phyloP scores from a whole-genome alignment of 2,329 filamentous ascomycete genomes.

The Penicillium sp. region DNA sequence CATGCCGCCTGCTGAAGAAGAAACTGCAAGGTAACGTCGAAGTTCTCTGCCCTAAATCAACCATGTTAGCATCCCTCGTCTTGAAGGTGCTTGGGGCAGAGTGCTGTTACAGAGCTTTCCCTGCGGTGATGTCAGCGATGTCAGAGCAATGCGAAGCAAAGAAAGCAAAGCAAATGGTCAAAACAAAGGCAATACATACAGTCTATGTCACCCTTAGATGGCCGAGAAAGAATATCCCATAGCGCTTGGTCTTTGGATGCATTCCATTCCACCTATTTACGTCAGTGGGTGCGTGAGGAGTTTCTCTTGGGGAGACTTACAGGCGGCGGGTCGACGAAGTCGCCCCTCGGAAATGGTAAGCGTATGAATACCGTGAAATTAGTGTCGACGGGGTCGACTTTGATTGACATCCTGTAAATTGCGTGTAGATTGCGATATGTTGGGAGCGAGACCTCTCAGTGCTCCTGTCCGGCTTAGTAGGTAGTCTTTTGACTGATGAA shows the following conservation, averaged over 20 bases:
- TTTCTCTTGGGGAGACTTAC: constrained; percentile 43
- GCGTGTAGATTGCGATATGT: constrained; percentile 4
- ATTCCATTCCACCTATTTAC: constrained; percentile 71
- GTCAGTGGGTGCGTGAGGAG: constrained; percentile 13
- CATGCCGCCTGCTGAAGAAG: constrained; percentile 87
- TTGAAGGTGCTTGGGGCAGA: neutral
- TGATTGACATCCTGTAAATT: constrained; percentile 10
- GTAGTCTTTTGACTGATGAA: neutral
- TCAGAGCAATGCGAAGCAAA: neutral
- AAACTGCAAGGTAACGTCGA: constrained; percentile 79
- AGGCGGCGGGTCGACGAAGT: constrained; percentile 82
- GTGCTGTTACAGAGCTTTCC: constrained; percentile 60
- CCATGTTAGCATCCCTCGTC: constrained; percentile 3
- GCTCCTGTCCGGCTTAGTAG: neutral
- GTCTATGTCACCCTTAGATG: constrained; percentile 72
- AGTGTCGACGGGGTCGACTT: constrained; percentile 5
- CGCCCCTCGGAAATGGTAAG: constrained; percentile 75
- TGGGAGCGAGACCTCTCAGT: neutral
- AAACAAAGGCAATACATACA: constrained; percentile 51
- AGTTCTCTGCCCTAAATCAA: constrained; percentile 55
- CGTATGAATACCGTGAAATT: constrained; percentile 68
- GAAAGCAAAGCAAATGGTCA: neutral
- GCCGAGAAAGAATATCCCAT: constrained; percentile 80
- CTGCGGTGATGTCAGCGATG: constrained; percentile 39
- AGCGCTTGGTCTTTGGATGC: constrained; percentile 73